Conservation (phyloP, 202 grass and related monocot species). For the Schoenoplectus triqueter region DNA sequence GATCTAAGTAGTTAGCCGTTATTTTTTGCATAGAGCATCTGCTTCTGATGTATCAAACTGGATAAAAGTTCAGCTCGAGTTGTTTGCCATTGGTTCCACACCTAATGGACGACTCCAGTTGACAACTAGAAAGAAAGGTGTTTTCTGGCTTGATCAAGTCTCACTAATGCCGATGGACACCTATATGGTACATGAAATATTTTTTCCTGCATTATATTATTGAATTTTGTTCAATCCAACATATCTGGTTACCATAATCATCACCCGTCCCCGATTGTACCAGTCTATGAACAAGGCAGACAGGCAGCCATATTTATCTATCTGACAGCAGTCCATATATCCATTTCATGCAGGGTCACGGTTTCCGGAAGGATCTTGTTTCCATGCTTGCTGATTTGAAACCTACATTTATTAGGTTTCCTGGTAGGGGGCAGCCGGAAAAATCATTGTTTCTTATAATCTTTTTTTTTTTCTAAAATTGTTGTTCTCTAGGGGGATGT, state of each 20-base stretch:
- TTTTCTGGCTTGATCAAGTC: constrained; percentile 87
- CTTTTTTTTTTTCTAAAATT: neutral
- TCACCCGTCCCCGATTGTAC: neutral
- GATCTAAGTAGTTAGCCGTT: constrained; percentile 13
- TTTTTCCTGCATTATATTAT: neutral
- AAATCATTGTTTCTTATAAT: constrained; percentile 22
- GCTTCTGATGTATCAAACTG: constrained; percentile 58
- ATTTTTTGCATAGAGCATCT: constrained; percentile 52
- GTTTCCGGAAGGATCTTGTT: constrained; percentile 85
- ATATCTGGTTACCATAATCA: neutral
- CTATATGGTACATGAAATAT: constrained; percentile 59
- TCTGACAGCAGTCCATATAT: constrained; percentile 26
- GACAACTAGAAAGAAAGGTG: constrained; percentile 60
- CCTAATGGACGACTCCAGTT: constrained; percentile 73
- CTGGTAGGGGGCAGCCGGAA: constrained; percentile 53
- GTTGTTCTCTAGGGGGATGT: constrained; percentile 60
- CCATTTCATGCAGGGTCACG: constrained; percentile 56
- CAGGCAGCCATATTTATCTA: constrained; percentile 10
- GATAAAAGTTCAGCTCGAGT: constrained; percentile 72
- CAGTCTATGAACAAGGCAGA: neutral
- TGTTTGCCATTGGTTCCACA: constrained; percentile 58
- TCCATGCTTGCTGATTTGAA: constrained; percentile 75
- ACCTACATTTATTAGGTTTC: constrained; percentile 84
- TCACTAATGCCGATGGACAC: constrained; percentile 78
- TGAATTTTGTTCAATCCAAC: constrained; percentile 24